phyloP scores from a whole-genome alignment of 164 flowering plant species.

The Nymphaea colorata region DNA sequence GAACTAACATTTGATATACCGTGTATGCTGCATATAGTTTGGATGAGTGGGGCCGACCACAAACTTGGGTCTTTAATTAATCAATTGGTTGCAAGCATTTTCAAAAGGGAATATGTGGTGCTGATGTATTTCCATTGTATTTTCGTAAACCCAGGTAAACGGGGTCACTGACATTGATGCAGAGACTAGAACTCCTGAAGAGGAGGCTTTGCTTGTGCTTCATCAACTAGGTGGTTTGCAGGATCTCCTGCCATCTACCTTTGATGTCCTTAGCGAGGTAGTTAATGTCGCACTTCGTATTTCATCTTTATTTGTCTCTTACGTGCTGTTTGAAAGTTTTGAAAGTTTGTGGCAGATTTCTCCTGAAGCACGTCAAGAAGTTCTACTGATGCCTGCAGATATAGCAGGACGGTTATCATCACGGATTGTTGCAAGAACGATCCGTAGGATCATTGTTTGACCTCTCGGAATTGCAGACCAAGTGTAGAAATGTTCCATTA shows the following conservation, averaged over 20 bases:
- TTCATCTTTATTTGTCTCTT: neutral
- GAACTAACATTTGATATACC: too few species aligned
- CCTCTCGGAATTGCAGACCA: too few species aligned
- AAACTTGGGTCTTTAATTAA: too few species aligned
- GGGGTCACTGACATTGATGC: too few species aligned
- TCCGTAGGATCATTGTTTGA: slow-evolving; percentile 45
- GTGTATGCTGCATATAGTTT: too few species aligned
- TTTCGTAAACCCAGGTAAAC: too few species aligned
- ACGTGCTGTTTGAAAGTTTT: neutral
- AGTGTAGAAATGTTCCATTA: too few species aligned
- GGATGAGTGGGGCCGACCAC: too few species aligned
- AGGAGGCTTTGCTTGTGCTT: slow-evolving; percentile 27
- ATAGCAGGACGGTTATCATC: slow-evolving; percentile 55
- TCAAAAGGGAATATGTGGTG: too few species aligned
- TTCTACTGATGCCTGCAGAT: slow-evolving; percentile 59
- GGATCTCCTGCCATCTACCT: slow-evolving; percentile 49
- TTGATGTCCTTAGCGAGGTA: slow-evolving; percentile 58
- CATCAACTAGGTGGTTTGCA: slow-evolving; percentile 36
- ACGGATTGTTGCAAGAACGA: slow-evolving; percentile 63
- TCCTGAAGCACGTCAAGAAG: slow-evolving; percentile 50
- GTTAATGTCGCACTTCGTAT: neutral
- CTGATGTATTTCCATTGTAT: too few species aligned
- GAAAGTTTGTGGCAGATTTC: slow-evolving; percentile 47
- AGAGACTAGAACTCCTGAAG: neutral
- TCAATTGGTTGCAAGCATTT: too few species aligned